Base-by-base conservation (phyloP, 305 asterid species). In the Fraxinus angustifolia region DNA sequence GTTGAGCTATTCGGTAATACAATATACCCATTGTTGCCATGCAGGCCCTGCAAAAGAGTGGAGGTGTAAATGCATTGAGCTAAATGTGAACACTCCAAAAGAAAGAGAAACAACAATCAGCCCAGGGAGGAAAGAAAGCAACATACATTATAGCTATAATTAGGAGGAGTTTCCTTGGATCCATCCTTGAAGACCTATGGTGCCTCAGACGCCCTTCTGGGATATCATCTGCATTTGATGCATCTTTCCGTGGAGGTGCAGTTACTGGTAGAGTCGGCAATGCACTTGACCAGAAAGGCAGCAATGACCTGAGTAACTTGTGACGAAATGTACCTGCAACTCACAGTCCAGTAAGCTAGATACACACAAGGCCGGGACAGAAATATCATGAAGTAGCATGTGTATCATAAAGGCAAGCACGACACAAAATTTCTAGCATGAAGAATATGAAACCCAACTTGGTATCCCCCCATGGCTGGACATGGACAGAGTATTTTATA, bases 241-340 rank as follows among this genome's bases (percentile, higher is more conserved):
- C 81, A 62, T 95, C 99, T 90, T 91, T 95, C 81, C 88, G 87
- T 19, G 94, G 92, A 48, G 99, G 97, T 2, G 98, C 97, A 76
- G 93, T 92, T 79, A 95, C 98, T 21, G 98, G 99, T 84, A 95
- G 88, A 70, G 91, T 92, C 21, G 99, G 97, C 84, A 91, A 88
- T 79, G 97, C 86, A 85, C 94, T 95, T 42, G 98, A 92, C 98
- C 97, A 95, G 88, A 95, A 95, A 33, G 99, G 98, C 80, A 95
- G 89, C 86, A 95, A 84, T 26, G 98, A 91, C 86, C 95, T 90
- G 33, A 93, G 90, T 85, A 93, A 84, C 90, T 95, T 95, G 73
- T 92, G 92, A 35, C 93, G 95, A 71, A 95, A 73, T 72, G 97
- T 76, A 86, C 99, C 98, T 95, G 86, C 78, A 87, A 88, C 65